Percentiles rank a stretch among this genome's conserved stretches.
These are phyloP conservation scores for Saccharata proteae DNA, from an alignment of 2,329 filamentous ascomycete genomes.

Conservation along the genomic window DNA sequence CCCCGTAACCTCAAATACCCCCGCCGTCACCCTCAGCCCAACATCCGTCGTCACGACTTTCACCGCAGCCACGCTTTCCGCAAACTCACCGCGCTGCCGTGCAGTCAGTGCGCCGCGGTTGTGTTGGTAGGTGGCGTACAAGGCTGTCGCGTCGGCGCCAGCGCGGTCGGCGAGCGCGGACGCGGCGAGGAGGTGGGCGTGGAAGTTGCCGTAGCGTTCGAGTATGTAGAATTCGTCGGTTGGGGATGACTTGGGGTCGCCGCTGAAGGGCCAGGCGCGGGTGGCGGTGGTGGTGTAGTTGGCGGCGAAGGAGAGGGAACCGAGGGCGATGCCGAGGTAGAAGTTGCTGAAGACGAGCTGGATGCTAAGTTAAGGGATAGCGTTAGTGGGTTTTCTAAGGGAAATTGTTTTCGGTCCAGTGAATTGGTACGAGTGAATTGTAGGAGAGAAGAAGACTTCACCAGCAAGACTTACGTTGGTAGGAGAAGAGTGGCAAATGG, in stretches of 20 bases:
- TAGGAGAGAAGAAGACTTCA: conserved; percentile 16
- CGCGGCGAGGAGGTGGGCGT: conserved; percentile 49
- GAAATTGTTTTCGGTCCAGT: too few species aligned
- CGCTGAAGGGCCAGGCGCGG: conserved; percentile 51
- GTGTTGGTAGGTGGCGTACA: conserved; percentile 34
- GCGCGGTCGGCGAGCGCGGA: conserved; percentile 47
- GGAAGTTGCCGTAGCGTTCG: conserved; percentile 51
- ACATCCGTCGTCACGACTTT: conserved; percentile 54
- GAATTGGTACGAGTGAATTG: neutral
- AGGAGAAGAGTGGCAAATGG: conserved; percentile 47
- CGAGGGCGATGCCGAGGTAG: conserved; percentile 51
- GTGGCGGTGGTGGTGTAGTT: conserved; percentile 47
- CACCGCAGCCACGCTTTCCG: conserved; percentile 49
- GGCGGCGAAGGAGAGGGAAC: conserved; percentile 43
- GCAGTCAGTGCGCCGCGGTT: conserved; percentile 37
- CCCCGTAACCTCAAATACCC: conserved; percentile 53
- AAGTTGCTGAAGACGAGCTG: conserved; percentile 57
- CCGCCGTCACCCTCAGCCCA: conserved; percentile 44
- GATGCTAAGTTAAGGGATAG: conserved; percentile 27
- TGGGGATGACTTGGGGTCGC: conserved; percentile 47
- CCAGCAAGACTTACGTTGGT: conserved; percentile 36
- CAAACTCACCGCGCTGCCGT: conserved; percentile 44
- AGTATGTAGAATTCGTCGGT: conserved; percentile 56
- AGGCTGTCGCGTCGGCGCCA: conserved; percentile 34
- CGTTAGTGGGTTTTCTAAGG: neutral